phyloP scores from a whole-genome alignment of 352 stramenopile species.

The Globisporangium okanoganense region DNA sequence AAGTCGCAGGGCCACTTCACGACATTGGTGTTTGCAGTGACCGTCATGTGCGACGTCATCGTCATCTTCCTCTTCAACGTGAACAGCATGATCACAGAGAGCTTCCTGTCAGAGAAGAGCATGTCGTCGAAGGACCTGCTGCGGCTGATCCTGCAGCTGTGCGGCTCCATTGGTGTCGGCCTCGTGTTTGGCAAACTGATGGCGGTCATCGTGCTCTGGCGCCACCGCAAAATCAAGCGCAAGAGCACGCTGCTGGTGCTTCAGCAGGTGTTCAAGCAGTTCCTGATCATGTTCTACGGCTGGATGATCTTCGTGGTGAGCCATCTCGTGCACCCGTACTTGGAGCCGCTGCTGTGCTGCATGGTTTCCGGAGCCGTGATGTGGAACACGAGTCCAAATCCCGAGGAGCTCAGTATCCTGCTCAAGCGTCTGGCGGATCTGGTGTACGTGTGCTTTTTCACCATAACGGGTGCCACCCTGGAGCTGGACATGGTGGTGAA shows the following conservation, averaged over 20 bases:
- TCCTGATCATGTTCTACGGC: conserved; percentile 55
- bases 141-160: conserved; percentile 37
- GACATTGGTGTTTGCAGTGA: conserved; percentile 63
- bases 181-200: conserved; percentile 53
- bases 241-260: conserved; percentile 40
- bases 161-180: conserved; percentile 42
- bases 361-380: conserved; percentile 65
- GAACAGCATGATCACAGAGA: conserved; percentile 67
- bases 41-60: conserved; percentile 65
- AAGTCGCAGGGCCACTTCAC: conserved; percentile 65
- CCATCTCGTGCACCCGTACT: conserved; percentile 55
- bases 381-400: conserved; percentile 57
- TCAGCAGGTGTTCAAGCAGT: conserved; percentile 46
- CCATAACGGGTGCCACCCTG: conserved; percentile 58
- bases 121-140: conserved; percentile 30
- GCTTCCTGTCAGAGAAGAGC: conserved; percentile 49
- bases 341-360: conserved; percentile 62
- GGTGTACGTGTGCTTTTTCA: conserved; percentile 78
- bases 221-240: conserved; percentile 43
- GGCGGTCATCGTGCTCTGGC: conserved; percentile 49
- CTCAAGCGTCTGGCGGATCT: conserved; percentile 50
- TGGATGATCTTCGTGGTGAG: conserved; percentile 59
- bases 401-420: conserved; percentile 49
- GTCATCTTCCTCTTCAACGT: conserved; percentile 76
- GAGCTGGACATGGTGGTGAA: conserved; percentile 66